A percentile compares a stretch with the other conserved stretches of the same genome.
phyloP scores from a whole-genome alignment of 257 asterid genomes.

The Solanum acaule region DNA sequence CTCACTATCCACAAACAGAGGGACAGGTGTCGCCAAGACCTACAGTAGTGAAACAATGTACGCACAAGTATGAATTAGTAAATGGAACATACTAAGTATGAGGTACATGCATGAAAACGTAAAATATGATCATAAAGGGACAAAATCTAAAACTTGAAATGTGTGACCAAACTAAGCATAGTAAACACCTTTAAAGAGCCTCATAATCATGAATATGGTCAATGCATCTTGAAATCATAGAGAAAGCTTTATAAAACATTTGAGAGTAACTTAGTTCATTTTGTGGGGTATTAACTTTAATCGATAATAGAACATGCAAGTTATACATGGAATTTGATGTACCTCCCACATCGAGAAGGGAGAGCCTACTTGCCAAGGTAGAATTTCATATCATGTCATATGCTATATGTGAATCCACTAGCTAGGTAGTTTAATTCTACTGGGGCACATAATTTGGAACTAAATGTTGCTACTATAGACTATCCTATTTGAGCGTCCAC shows the following conservation, averaged over 20 bases:
- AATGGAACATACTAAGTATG: neutral
- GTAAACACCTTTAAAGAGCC: neutral
- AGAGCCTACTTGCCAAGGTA: neutral
- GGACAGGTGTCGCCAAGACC: neutral
- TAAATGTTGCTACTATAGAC: too few relatives aligned
- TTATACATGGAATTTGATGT: neutral
- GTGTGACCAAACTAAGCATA: neutral
- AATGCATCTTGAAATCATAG: neutral
- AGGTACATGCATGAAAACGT: neutral
- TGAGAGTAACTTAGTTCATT: neutral
- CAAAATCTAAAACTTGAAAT: neutral
- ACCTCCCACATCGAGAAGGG: neutral
- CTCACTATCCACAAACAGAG: neutral
- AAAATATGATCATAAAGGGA: neutral
- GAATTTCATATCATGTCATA: neutral
- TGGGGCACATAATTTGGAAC: neutral
- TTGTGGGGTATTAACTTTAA: neutral
- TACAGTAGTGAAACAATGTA: neutral
- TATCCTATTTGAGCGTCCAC: too few relatives aligned
- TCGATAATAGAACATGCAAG: neutral
- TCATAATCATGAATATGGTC: neutral
- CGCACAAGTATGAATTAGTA: neutral
- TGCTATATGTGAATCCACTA: neutral
- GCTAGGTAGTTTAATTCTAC: neutral
- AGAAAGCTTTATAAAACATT: too few relatives aligned